Evolutionary conservation across 148 eudicot genomes (phyloP).

Genomic region (Arbutus unedo): DNA sequence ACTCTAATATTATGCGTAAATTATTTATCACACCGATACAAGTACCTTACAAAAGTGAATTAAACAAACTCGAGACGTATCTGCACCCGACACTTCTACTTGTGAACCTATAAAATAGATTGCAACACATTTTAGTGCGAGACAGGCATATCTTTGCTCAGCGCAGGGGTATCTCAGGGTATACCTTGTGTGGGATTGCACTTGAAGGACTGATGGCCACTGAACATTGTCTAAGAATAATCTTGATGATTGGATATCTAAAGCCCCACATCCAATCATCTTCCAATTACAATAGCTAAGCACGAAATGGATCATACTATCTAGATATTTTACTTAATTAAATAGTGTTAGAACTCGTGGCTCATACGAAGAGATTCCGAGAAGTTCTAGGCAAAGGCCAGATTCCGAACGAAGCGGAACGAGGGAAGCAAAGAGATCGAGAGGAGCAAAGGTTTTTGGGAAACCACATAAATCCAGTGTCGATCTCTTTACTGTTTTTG

Average conservation of each 20-base stretch:
- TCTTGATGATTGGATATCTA: conserved; percentile 21
- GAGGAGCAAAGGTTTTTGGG: no score
- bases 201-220: conserved; percentile 39
- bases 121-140: conserved; percentile 16
- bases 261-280: conserved; percentile 34
- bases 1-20: not conserved
- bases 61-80: not conserved
- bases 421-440: no score
- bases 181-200: conserved; percentile 27
- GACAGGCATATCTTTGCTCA: conserved; percentile 45
- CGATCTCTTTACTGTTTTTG: no score
- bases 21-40: no score
- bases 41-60: not conserved
- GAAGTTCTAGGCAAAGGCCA: no score
- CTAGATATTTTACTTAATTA: not conserved
- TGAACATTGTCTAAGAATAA: conserved; percentile 40
- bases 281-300: conserved; percentile 17
- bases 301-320: not conserved
- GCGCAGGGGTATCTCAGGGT: conserved; percentile 22
- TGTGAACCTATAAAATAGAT: not conserved
- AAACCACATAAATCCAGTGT: no score
- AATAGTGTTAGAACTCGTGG: no score
- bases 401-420: no score
- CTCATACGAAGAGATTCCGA: no score
- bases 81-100: no score